Conservation (phyloP, 2,329 filamentous ascomycete species). For the Nannizzia gypsea region DNA sequence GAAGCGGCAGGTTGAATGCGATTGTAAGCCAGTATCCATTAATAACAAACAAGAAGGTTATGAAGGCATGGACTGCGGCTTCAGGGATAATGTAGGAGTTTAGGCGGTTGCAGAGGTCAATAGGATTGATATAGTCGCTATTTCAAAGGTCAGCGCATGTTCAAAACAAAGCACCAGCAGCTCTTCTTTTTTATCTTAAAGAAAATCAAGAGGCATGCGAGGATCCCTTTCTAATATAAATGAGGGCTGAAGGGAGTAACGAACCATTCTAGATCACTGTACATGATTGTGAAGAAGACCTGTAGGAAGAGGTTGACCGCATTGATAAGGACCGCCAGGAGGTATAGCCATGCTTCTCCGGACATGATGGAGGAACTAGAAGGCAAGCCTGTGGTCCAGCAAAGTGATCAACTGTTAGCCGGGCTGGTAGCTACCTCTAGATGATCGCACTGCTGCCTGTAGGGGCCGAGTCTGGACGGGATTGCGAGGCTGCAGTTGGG, state of each 20-base stretch:
- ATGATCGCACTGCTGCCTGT: not conserved
- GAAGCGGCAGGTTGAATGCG: constrained; percentile 78
- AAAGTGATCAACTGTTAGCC: not conserved
- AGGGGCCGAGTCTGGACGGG: not conserved
- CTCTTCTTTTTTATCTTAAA: too few species aligned
- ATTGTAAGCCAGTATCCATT: constrained; percentile 98
- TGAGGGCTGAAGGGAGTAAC: constrained; percentile 29
- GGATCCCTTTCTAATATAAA: not conserved
- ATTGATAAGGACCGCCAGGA: constrained; percentile 96
- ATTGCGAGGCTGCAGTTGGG: too few species aligned
- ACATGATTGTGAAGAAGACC: constrained; percentile 99
- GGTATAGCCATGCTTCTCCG: constrained; percentile 95
- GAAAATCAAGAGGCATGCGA: not conserved
- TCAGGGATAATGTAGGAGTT: constrained; percentile 99
- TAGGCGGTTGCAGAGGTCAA: constrained; percentile 98
- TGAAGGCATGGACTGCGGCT: constrained; percentile 90
- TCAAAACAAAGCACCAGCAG: not conserved
- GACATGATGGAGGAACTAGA: constrained; percentile 54
- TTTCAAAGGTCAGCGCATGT: not conserved
- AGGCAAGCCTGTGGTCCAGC: not conserved
- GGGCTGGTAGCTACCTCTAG: not conserved
- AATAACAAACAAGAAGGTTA: constrained; percentile 92
- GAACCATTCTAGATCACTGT: constrained; percentile 97
- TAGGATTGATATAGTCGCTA: constrained; percentile 99
- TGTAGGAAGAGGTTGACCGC: constrained; percentile 99